Percentiles rank a stretch among this genome's conserved stretches.
These are phyloP conservation scores for Leccinum subgranulosum DNA, from an alignment of 768 basidiomycete species.

Conservation along the genomic window DNA sequence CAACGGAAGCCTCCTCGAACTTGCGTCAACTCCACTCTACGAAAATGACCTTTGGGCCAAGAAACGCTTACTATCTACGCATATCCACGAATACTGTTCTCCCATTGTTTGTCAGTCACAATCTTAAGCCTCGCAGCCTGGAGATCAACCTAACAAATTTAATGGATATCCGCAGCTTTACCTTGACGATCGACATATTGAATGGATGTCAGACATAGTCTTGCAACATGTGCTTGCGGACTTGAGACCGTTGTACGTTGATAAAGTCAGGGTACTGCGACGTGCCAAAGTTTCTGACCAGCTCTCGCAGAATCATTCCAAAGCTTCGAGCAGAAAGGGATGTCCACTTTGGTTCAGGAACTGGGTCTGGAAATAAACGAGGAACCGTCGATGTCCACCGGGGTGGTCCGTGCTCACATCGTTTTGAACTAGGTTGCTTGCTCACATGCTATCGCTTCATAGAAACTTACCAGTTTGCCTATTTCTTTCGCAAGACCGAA, in stretches of 20 bases:
- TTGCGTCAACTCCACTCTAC: background rate
- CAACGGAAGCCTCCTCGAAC: background rate
- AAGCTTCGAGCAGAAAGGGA: constrained; percentile 64
- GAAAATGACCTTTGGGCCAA: constrained; percentile 60
- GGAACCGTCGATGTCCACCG: constrained; percentile 79
- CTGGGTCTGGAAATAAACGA: constrained; percentile 50
- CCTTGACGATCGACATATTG: constrained; percentile 81
- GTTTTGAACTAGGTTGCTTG: constrained; percentile 1
- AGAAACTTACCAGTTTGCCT: constrained; percentile 91
- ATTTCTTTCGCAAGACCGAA: constrained; percentile 81
- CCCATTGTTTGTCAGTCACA: constrained; percentile 67
- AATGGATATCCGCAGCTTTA: constrained; percentile 52
- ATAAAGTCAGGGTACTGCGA: background rate
- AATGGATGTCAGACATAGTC: constrained; percentile 86
- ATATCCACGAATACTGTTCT: constrained; percentile 69
- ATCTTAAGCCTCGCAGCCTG: background rate
- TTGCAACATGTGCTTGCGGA: constrained; percentile 81
- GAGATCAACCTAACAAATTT: constrained; percentile 3
- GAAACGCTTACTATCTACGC: constrained; percentile 82
- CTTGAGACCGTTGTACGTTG: constrained; percentile 62
- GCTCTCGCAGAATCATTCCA: constrained; percentile 51
- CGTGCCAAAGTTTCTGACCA: background rate
- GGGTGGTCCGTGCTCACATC: constrained; percentile 52
- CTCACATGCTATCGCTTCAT: constrained; percentile 5
- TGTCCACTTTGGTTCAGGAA: constrained; percentile 37